A percentile compares a stretch with the other conserved stretches of the same genome.
phyloP scores from a whole-genome alignment of 805 yeast species.

The Metschnikowia cerradonensis region DNA sequence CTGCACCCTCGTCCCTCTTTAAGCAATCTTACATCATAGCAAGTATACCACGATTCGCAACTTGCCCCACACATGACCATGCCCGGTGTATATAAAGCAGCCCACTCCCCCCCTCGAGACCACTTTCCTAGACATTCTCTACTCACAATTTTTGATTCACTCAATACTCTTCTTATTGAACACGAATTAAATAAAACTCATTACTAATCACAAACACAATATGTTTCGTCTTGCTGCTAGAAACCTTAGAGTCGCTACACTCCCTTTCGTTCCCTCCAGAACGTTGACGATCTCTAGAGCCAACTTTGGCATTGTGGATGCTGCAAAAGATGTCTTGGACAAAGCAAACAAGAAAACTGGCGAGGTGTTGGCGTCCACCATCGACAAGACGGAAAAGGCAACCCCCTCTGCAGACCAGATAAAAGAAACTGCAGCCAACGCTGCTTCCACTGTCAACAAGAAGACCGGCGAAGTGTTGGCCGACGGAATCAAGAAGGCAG shows the following conservation, averaged over 20 bases:
- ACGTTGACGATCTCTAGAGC: slow-evolving; percentile 9
- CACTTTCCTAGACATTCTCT: too few species aligned
- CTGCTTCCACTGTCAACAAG: slow-evolving; percentile 22
- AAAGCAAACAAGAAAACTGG: slow-evolving; percentile 38
- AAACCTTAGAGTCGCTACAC: slow-evolving; percentile 8
- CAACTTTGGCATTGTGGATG: slow-evolving; percentile 25
- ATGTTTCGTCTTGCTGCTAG: slow-evolving; percentile 16
- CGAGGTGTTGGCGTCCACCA: slow-evolving; percentile 36
- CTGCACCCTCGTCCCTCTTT: not conserved
- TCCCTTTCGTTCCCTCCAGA: slow-evolving; percentile 10
- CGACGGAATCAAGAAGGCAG: slow-evolving; percentile 28
- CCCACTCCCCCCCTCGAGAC: not conserved
- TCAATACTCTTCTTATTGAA: too few species aligned
- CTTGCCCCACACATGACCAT: slow-evolving; percentile 2
- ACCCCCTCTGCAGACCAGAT: slow-evolving; percentile 19
- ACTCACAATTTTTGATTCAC: too few species aligned
- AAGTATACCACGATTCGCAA: not conserved
- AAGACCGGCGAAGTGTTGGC: slow-evolving; percentile 31
- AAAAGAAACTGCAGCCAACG: slow-evolving; percentile 20
- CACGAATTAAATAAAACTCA: too few species aligned
- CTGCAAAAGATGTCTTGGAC: slow-evolving; percentile 33
- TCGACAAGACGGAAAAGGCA: slow-evolving; percentile 32
- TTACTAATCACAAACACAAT: not conserved
- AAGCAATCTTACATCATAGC: slow-evolving; percentile 11
- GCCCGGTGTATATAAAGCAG: not conserved